phyloP scores from a whole-genome alignment of 495 filamentous ascomycete genomes.

The Glarea lozoyensis region DNA sequence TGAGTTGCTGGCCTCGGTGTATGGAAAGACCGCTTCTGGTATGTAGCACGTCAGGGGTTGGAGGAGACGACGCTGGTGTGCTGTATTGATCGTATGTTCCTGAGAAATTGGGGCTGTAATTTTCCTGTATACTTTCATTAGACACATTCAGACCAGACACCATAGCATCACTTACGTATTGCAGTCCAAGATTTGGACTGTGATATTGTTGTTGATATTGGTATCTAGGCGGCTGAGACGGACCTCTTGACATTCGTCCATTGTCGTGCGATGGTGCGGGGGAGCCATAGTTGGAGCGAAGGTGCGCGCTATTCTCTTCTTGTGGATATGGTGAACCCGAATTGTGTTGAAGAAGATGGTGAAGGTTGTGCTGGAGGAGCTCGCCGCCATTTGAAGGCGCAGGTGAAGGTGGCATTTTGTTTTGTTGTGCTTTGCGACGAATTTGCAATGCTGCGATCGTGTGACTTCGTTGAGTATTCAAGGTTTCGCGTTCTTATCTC shows the following conservation, averaged over 20 bases:
- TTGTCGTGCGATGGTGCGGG: slow-evolving; percentile 19
- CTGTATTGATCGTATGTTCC: slow-evolving; percentile 27
- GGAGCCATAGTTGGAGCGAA: slow-evolving; percentile 22
- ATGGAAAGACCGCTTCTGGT: slow-evolving; percentile 19
- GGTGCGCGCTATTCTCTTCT: slow-evolving; percentile 14
- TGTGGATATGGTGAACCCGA: slow-evolving; percentile 25
- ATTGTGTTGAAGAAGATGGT: slow-evolving; percentile 42
- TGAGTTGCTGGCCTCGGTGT: slow-evolving; percentile 9
- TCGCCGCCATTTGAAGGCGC: slow-evolving; percentile 30
- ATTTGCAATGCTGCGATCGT: neutral
- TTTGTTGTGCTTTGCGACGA: too few relatives aligned
- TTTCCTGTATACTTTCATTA: slow-evolving; percentile 19
- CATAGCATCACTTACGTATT: slow-evolving; percentile 28
- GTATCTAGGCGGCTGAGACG: too few relatives aligned
- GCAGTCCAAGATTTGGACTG: slow-evolving; percentile 26
- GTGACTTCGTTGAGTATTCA: too few relatives aligned
- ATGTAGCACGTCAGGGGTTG: slow-evolving; percentile 15
- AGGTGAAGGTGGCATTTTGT: slow-evolving; percentile 33
- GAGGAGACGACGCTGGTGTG: slow-evolving; percentile 41
- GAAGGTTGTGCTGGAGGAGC: slow-evolving; percentile 34
- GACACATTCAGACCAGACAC: slow-evolving; percentile 11
- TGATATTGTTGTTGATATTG: slow-evolving; percentile 21
- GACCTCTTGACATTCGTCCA: too few relatives aligned
- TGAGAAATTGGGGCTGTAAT: slow-evolving; percentile 14
- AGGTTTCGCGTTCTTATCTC: too few relatives aligned